Conservation (phyloP, 139 green algal species). For the Tetradesmus lagerheimii region DNA sequence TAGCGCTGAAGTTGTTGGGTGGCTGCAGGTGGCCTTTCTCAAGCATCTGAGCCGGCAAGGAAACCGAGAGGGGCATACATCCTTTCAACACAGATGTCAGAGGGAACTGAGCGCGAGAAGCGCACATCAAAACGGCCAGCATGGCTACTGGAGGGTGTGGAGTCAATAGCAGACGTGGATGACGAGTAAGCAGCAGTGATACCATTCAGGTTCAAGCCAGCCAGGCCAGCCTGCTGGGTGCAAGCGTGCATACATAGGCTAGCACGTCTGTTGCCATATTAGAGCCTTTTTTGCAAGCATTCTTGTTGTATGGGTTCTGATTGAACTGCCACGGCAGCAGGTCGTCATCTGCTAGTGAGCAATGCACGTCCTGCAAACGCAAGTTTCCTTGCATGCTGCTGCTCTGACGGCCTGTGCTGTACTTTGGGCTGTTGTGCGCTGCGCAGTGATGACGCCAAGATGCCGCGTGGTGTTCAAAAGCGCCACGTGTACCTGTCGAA, state of each 20-base stretch:
- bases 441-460: neutral
- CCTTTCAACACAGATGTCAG: neutral
- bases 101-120: neutral
- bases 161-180: neutral
- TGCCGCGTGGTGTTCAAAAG: neutral
- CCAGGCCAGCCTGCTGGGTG: neutral
- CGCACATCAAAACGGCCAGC: constrained; percentile 16
- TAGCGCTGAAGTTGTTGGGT: too few species aligned
- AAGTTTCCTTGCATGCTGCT: neutral
- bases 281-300: too few species aligned
- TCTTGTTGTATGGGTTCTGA: too few species aligned
- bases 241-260: neutral
- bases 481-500: neutral
- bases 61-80: too few species aligned
- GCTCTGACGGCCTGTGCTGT: neutral
- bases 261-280: neutral
- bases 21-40: neutral
- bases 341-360: too few species aligned
- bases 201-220: neutral
- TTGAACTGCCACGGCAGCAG: too few species aligned
- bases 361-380: too few species aligned
- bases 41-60: neutral
- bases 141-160: constrained; percentile 2
- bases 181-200: neutral
- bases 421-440: neutral